These are phyloP conservation scores for Umbelopsis ramanniana DNA, from an alignment of 192 early-diverging fungal genomes.

Conservation along the genomic window DNA sequence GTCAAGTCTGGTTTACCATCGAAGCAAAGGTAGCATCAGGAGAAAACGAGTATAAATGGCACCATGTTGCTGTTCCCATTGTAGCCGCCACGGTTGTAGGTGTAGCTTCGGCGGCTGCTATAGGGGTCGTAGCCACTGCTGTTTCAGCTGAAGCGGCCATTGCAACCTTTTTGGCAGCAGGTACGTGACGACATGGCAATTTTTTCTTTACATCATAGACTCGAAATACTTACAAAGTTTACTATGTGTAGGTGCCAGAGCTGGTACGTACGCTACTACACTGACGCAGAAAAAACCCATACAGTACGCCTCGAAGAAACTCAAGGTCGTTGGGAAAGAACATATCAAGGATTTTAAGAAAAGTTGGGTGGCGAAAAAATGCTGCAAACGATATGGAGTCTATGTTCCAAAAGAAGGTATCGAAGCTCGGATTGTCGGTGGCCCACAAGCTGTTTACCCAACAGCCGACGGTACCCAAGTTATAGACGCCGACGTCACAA, in stretches of 20 bases:
- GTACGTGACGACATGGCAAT: background rate
- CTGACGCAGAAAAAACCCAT: background rate
- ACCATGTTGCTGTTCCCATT: slow-evolving; percentile 21
- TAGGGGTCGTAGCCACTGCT: background rate
- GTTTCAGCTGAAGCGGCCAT: slow-evolving; percentile 9
- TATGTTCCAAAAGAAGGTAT: background rate
- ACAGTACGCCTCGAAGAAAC: slow-evolving; percentile 2
- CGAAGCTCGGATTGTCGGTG: slow-evolving; percentile 3
- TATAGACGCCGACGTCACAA: background rate
- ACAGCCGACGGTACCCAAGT: background rate
- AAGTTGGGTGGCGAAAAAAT: slow-evolving; percentile 12
- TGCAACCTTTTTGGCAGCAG: background rate
- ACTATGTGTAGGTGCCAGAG: slow-evolving; percentile 10
- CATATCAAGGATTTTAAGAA: slow-evolving; percentile 2
- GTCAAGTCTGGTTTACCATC: slow-evolving; percentile 11
- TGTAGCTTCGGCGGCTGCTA: background rate
- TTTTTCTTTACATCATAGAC: background rate
- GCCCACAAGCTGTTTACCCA: background rate
- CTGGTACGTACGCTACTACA: background rate
- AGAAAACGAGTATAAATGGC: slow-evolving; percentile 17
- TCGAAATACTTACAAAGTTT: background rate
- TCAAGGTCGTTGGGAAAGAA: slow-evolving; percentile 2
- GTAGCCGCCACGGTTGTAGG: slow-evolving; percentile 14
- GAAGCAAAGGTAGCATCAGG: slow-evolving; percentile 20
- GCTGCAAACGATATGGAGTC: background rate